These are phyloP conservation scores for Colletotrichum spinosum DNA, from an alignment of 2,329 filamentous ascomycete species.

Conservation along the genomic window DNA sequence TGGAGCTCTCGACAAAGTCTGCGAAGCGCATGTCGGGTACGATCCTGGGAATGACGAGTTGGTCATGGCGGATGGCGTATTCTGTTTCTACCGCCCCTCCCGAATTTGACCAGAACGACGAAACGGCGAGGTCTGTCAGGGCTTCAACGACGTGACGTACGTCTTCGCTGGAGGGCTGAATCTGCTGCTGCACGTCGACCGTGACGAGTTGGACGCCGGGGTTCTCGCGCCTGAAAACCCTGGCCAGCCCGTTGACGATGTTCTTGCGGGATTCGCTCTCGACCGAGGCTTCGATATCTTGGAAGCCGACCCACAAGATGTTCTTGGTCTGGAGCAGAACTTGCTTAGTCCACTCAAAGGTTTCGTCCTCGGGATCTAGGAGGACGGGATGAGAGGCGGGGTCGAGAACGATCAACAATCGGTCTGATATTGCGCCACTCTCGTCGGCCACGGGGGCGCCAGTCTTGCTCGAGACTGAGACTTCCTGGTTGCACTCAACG, in stretches of 20 bases:
- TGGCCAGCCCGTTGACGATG: constrained; percentile 39
- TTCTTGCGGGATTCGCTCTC: constrained; percentile 24
- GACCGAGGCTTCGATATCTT: constrained; percentile 2
- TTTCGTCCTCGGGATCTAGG: neutral
- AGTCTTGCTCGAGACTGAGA: too few relatives aligned
- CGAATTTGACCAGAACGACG: neutral
- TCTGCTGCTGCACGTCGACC: constrained; percentile 33
- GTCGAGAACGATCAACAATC: too few relatives aligned
- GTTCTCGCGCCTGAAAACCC: constrained; percentile 41
- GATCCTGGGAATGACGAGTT: constrained; percentile 19
- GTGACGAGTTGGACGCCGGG: constrained; percentile 37
- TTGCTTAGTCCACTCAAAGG: constrained; percentile 1
- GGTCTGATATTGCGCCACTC: too few relatives aligned
- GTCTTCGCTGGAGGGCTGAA: neutral
- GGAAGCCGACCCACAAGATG: constrained; percentile 16
- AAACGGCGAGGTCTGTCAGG: neutral
- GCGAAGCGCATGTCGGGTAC: neutral
- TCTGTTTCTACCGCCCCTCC: constrained; percentile 7
- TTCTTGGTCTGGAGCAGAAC: neutral
- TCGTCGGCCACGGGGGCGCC: too few relatives aligned
- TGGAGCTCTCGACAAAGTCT: constrained; percentile 11
- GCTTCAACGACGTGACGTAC: neutral
- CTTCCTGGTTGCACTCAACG: too few relatives aligned
- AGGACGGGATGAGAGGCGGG: constrained; percentile 1
- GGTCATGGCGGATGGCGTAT: constrained; percentile 11